Percentiles rank a stretch among this genome's conserved stretches.
Evolutionary conservation across 352 stramenopile species (phyloP).

Genomic region (Phytophthora podocarpi): DNA sequence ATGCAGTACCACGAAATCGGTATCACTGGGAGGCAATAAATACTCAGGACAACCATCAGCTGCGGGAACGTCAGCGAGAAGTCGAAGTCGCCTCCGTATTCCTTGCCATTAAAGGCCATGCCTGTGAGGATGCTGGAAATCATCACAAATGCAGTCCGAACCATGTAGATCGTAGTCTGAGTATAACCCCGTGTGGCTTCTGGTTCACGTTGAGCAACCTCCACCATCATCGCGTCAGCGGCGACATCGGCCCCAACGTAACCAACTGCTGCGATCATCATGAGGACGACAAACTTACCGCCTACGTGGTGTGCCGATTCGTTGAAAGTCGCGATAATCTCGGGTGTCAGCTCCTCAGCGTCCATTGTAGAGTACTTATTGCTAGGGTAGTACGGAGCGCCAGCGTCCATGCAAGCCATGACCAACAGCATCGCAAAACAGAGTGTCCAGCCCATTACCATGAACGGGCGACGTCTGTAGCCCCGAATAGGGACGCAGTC

Average conservation of each 20-base stretch:
- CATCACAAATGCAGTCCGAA: conserved; percentile 49
- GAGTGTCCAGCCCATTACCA: conserved; percentile 58
- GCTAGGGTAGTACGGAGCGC: conserved; percentile 51
- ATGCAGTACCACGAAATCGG: conserved; percentile 57
- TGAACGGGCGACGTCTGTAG: conserved; percentile 60
- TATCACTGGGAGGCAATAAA: conserved; percentile 46
- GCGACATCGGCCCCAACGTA: conserved; percentile 51
- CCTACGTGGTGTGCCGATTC: conserved; percentile 29
- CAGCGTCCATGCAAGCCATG: conserved; percentile 42
- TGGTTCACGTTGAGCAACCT: conserved; percentile 42
- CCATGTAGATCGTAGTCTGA: conserved; percentile 43
- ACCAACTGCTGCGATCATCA: conserved; percentile 51
- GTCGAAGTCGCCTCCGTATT: too few relatives aligned
- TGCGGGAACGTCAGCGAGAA: conserved; percentile 48
- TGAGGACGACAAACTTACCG: conserved; percentile 53
- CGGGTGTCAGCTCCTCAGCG: conserved; percentile 10
- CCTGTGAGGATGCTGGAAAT: conserved; percentile 43
- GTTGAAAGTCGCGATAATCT: conserved; percentile 42
- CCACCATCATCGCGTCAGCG: conserved; percentile 53
- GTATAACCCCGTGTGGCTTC: conserved; percentile 35
- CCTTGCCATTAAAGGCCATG: conserved; percentile 52
- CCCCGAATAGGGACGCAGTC: conserved; percentile 58
- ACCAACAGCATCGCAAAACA: conserved; percentile 50
- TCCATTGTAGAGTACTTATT: conserved; percentile 32
- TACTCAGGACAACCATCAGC: conserved; percentile 45